phyloP scores from a whole-genome alignment of 148 eudicot species.

The Camellia lanceoleosa region DNA sequence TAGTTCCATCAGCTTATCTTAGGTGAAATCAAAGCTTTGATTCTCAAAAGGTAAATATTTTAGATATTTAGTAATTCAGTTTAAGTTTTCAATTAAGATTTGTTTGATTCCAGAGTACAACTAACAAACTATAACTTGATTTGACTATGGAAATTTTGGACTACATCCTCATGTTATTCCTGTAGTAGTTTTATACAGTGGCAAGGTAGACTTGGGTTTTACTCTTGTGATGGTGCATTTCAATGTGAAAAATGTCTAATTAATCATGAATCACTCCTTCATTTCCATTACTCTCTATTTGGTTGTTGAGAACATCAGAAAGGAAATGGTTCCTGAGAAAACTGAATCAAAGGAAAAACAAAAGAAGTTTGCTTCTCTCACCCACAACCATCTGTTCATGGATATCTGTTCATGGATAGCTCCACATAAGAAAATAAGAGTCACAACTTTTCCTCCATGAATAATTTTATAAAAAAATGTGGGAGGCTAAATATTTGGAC shows the following conservation, averaged over 20 bases:
- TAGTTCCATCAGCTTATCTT: background rate
- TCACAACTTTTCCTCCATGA: background rate
- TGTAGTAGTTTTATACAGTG: background rate
- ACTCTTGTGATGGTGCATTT: background rate
- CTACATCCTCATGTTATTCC: background rate
- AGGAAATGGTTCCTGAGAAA: background rate
- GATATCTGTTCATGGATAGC: too few relatives aligned
- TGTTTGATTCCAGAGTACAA: background rate
- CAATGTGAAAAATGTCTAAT: background rate
- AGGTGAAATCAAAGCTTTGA: background rate
- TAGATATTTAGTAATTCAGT: background rate
- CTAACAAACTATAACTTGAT: background rate
- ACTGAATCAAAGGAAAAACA: too few relatives aligned
- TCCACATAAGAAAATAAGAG: background rate
- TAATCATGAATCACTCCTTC: background rate
- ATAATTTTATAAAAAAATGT: background rate
- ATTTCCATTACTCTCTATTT: background rate
- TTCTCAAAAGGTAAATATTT: background rate
- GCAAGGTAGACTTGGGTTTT: background rate
- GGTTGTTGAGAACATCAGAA: conserved; percentile 1
- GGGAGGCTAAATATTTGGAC: background rate
- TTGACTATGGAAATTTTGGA: background rate
- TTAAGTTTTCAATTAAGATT: background rate
- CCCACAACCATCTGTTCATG: too few relatives aligned
- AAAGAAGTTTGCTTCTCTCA: too few relatives aligned